phyloP scores from a whole-genome alignment of 345 rosid species.

The Luvunga scandens region DNA sequence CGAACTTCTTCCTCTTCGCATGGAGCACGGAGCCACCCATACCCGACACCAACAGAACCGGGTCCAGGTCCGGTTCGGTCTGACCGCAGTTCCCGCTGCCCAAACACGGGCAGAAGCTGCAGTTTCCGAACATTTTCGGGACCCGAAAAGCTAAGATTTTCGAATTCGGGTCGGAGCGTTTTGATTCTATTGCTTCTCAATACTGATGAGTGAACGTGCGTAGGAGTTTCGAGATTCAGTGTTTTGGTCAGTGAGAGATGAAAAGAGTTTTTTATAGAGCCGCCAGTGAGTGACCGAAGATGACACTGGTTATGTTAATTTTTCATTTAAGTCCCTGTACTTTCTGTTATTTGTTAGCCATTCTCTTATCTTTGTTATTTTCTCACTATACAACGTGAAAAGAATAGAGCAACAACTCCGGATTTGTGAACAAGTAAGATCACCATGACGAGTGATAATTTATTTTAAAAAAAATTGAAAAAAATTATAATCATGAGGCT shows the following conservation, averaged over 20 bases:
- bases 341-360: too few species aligned
- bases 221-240: background rate
- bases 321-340: background rate
- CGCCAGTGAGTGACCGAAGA: background rate
- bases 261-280: background rate
- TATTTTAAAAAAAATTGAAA: too few species aligned
- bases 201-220: background rate
- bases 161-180: background rate
- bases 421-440: too few species aligned
- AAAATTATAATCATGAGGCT: too few species aligned
- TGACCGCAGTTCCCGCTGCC: slow-evolving; percentile 21
- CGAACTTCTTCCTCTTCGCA: slow-evolving; percentile 53
- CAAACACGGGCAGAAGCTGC: slow-evolving; percentile 55
- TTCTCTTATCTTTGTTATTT: too few species aligned
- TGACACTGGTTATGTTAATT: too few species aligned
- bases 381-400: too few species aligned
- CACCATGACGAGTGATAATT: too few species aligned
- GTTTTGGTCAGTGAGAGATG: background rate
- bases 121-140: slow-evolving; percentile 17
- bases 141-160: background rate
- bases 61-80: slow-evolving; percentile 36
- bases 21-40: slow-evolving; percentile 76
- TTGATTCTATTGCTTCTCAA: background rate
- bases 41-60: slow-evolving; percentile 75
- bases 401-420: background rate